phyloP scores from a whole-genome alignment of 306 rosid genomes.

The Cajanus cajan region DNA sequence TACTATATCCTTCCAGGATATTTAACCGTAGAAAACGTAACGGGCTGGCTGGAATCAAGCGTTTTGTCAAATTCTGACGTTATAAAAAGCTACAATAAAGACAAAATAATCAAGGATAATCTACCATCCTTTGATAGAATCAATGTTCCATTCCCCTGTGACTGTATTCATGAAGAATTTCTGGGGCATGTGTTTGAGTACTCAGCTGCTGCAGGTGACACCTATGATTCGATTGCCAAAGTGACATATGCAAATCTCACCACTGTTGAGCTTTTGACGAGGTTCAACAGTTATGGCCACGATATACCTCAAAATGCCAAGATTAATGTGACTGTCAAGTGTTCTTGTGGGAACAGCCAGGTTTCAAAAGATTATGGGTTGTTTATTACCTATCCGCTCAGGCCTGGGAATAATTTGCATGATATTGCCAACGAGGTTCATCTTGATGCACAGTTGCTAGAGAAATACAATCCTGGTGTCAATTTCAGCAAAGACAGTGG shows the following conservation, averaged over 20 bases:
- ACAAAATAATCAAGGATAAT: not conserved
- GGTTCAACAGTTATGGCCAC: conserved; percentile 40
- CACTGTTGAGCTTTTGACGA: conserved; percentile 41
- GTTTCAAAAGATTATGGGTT: conserved; percentile 60
- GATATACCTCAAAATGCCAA: conserved; percentile 20
- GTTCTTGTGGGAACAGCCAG: conserved; percentile 62
- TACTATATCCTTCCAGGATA: not conserved
- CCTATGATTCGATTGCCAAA: conserved; percentile 45
- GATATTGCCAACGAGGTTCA: not conserved
- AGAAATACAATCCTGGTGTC: conserved; percentile 43
- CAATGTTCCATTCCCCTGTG: conserved; percentile 60
- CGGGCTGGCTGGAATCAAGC: conserved; percentile 23
- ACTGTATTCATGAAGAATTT: conserved; percentile 50
- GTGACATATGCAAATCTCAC: conserved; percentile 49
- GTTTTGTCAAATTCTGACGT: not conserved
- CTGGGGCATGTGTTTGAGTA: conserved; percentile 61
- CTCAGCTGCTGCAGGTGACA: conserved; percentile 30
- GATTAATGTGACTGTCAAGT: conserved; percentile 55
- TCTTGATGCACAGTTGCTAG: conserved; percentile 32
- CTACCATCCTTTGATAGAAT: not conserved
- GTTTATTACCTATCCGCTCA: conserved; percentile 71
- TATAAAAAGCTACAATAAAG: conserved; percentile 41
- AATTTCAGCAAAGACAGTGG: conserved; percentile 58
- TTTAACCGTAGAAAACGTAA: not conserved
- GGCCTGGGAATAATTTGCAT: conserved; percentile 32